phyloP scores from a whole-genome alignment of 2,329 filamentous ascomycete species.

The Cercospora sesami region DNA sequence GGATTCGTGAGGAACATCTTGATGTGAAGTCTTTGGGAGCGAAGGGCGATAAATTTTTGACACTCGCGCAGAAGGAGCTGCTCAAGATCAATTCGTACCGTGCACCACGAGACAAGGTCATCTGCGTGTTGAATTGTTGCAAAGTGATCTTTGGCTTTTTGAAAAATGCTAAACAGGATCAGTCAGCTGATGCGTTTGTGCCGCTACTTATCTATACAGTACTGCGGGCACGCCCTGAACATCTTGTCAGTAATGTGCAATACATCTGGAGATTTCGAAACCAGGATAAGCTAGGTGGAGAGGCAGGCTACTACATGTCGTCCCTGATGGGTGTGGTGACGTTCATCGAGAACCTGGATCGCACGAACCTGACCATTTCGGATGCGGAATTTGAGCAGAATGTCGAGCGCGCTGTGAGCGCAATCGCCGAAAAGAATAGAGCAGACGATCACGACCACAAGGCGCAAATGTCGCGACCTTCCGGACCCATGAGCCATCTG shows the following conservation, averaged over 20 bases:
- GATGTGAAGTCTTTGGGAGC: conserved; percentile 85
- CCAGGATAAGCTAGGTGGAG: conserved; percentile 94
- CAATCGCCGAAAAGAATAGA: conserved; percentile 87
- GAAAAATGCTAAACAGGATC: conserved; percentile 88
- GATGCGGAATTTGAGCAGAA: conserved; percentile 95
- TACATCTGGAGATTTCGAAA: conserved; percentile 97
- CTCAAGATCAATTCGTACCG: conserved; percentile 96
- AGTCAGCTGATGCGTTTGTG: conserved; percentile 94
- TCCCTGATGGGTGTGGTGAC: conserved; percentile 93
- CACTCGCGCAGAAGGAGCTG: conserved; percentile 88
- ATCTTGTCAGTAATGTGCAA: conserved; percentile 95
- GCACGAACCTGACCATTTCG: conserved; percentile 86
- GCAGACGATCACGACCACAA: conserved; percentile 51
- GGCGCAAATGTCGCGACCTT: conserved; percentile 34
- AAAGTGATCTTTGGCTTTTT: conserved; percentile 97
- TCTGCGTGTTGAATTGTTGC: conserved; percentile 97
- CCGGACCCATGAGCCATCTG: conserved; percentile 40
- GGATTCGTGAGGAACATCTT: conserved; percentile 89
- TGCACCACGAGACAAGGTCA: conserved; percentile 96
- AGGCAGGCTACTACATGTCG: conserved; percentile 96
- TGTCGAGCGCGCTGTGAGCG: conserved; percentile 93
- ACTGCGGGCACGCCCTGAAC: conserved; percentile 88
- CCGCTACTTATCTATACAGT: conserved; percentile 94
- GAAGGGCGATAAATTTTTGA: conserved; percentile 83
- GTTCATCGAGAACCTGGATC: conserved; percentile 94